A percentile compares a stretch with the other conserved stretches of the same genome.
These are phyloP conservation scores for Leccinellum luteum DNA, from an alignment of 768 basidiomycete genomes.

Conservation along the genomic window DNA sequence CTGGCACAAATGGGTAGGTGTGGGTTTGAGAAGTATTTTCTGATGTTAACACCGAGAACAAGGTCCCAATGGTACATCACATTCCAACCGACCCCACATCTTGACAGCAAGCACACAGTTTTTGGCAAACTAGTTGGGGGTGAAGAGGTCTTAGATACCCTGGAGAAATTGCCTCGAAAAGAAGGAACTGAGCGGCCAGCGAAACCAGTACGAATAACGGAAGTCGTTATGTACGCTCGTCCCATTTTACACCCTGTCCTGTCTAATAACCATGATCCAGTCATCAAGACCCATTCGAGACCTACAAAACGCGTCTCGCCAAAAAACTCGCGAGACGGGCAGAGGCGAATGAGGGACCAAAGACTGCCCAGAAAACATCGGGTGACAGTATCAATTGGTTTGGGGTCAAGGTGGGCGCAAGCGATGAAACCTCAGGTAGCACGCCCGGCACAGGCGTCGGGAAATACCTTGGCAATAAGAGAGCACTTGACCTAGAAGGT, in stretches of 20 bases:
- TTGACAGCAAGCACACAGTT: slow-evolving; percentile 93
- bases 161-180: slow-evolving; percentile 81
- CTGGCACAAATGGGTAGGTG: slow-evolving; percentile 79
- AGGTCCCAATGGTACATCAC: slow-evolving; percentile 95
- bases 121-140: slow-evolving; percentile 98
- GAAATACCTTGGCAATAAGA: slow-evolving; percentile 68
- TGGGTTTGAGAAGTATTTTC: background rate
- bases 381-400: slow-evolving; percentile 84
- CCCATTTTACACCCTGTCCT: background rate
- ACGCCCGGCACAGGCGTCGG: slow-evolving; percentile 55
- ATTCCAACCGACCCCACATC: slow-evolving; percentile 76
- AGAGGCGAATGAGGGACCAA: slow-evolving; percentile 31
- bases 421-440: slow-evolving; percentile 33
- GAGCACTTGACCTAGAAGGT: slow-evolving; percentile 35
- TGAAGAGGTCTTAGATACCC: slow-evolving; percentile 79
- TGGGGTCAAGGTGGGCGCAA: slow-evolving; percentile 73
- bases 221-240: slow-evolving; percentile 74
- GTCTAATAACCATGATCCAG: slow-evolving; percentile 37
- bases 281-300: slow-evolving; percentile 93
- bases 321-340: slow-evolving; percentile 62
- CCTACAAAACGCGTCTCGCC: slow-evolving; percentile 79
- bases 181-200: slow-evolving; percentile 84
- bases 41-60: background rate
- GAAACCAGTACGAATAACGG: slow-evolving; percentile 82
- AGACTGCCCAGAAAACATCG: slow-evolving; percentile 48